Conservation (phyloP, 495 filamentous ascomycete genomes). For the Aspergillus sparsus region DNA sequence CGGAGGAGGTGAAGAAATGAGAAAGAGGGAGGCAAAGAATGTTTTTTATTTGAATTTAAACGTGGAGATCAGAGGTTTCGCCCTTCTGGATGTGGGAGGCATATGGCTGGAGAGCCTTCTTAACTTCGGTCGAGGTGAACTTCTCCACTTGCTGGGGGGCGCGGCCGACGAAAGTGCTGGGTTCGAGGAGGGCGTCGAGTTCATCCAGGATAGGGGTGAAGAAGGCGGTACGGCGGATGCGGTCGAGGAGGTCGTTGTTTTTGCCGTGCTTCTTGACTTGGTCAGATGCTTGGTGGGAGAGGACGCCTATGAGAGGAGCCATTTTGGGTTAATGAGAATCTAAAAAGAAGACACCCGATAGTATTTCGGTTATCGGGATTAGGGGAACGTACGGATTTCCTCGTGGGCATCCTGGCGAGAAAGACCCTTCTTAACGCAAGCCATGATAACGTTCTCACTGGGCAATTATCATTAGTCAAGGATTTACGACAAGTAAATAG, state of each 20-base stretch:
- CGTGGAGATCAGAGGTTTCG: conserved; percentile 54
- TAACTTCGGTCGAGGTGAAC: conserved; percentile 58
- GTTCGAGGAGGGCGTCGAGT: conserved; percentile 73
- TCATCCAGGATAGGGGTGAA: conserved; percentile 80
- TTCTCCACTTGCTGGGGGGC: conserved; percentile 58
- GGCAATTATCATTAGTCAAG: conserved; percentile 22
- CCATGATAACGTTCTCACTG: conserved; percentile 75
- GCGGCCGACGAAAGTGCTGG: conserved; percentile 65
- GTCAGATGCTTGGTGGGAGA: conserved; percentile 79
- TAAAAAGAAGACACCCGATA: background rate
- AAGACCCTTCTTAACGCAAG: conserved; percentile 69
- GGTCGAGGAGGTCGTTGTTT: conserved; percentile 80
- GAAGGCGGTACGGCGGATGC: conserved; percentile 72
- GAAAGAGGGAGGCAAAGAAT: too few relatives aligned
- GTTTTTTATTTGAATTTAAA: conserved; percentile 33
- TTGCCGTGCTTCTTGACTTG: conserved; percentile 80
- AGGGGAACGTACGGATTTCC: conserved; percentile 64
- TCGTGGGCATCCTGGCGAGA: conserved; percentile 92
- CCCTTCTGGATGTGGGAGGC: conserved; percentile 38
- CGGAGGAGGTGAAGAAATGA: too few relatives aligned
- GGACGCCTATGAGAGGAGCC: conserved; percentile 54
- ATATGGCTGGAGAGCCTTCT: conserved; percentile 54
- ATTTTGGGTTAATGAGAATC: conserved; percentile 7
- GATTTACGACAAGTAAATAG: background rate
- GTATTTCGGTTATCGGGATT: background rate